These are phyloP conservation scores for Umbelopsis isabellina DNA, from an alignment of 192 early-diverging fungal species.

Conservation along the genomic window DNA sequence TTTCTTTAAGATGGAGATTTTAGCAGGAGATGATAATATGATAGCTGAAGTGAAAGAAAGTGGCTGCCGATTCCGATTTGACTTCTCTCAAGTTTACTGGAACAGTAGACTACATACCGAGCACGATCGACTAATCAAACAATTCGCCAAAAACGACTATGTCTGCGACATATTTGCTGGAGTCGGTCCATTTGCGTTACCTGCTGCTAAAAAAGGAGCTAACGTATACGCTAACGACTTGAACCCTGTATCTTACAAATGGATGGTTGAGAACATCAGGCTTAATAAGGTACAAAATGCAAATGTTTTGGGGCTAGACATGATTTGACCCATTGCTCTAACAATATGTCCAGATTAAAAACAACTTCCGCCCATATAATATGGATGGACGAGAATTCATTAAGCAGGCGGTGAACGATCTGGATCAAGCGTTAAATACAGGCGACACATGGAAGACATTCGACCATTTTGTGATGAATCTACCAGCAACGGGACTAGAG, in stretches of 20 bases:
- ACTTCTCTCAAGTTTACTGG: conserved; percentile 99
- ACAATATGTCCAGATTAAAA: conserved; percentile 47
- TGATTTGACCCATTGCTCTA: background rate
- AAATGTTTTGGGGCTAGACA: background rate
- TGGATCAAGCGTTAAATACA: conserved; percentile 48
- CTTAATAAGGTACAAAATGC: conserved; percentile 77
- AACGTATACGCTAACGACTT: conserved; percentile 97
- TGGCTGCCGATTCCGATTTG: conserved; percentile 88
- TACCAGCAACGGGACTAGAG: conserved; percentile 95
- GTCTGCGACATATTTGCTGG: conserved; percentile 98
- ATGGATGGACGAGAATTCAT: conserved; percentile 94
- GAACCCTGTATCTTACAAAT: conserved; percentile 88
- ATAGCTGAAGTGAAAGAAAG: conserved; percentile 89
- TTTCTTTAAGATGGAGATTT: conserved; percentile 95
- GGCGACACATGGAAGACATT: conserved; percentile 63
- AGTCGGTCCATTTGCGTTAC: conserved; percentile 96
- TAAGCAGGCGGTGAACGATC: conserved; percentile 68
- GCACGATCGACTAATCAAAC: conserved; percentile 86
- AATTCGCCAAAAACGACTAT: conserved; percentile 69
- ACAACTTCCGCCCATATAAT: conserved; percentile 76
- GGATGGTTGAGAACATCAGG: conserved; percentile 77
- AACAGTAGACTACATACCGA: conserved; percentile 96
- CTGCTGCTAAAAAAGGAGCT: conserved; percentile 82
- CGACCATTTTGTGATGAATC: conserved; percentile 98
- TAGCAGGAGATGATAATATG: conserved; percentile 89